Base-by-base conservation (phyloP, 2,329 filamentous ascomycete species). In the Nemania abortiva region DNA sequence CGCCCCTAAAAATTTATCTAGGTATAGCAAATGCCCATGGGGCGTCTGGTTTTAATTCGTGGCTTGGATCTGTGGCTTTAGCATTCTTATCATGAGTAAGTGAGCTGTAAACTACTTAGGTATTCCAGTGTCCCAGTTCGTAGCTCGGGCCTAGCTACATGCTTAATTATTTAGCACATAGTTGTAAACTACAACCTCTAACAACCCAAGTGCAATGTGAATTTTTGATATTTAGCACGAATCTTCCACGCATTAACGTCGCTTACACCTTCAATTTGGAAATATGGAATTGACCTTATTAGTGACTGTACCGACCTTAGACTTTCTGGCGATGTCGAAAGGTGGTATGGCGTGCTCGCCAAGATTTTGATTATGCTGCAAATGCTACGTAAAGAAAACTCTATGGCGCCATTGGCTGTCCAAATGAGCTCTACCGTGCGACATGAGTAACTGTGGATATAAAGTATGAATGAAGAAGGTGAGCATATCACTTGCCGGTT, bases 321-420 rank as follows among this genome's bases (percentile, higher is more conserved):
- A 57, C 22, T 52, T 58, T 59, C 57, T 69, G 34, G 47, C 53
- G 66, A 70, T 67, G 60, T 39, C 18, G 68, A 68, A 50, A 55
- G 68, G 58, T 70, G 71, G 60, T 66, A 76, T 76, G 71, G 72
- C 75, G 75, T 76, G 75, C 75, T 68, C 66, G 75, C 75, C 75
- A 76, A 76, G 75, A 68, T 69, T 65, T 65, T 56, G 64, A 10
- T 29, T 54, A 63, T 68, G 58, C 49, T 55, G 37, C 66, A 62
- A 27, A 66, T 70, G 54, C 69, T 68, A 71, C 66, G 61, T 71
- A 68, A 70, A 49, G 39, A 73, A 70, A 72, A 69, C 60, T 60
- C 66, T 56, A 72, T 72, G 63, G 69, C 70, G 70, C 63, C 68
- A 72, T 72, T 69, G 69, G 66, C 50, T 66, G 52, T 58, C 34